Percentiles rank a stretch among this genome's conserved stretches.
Evolutionary conservation across 306 rosid species (phyloP).

Genomic region (Sicyos baderoa): DNA sequence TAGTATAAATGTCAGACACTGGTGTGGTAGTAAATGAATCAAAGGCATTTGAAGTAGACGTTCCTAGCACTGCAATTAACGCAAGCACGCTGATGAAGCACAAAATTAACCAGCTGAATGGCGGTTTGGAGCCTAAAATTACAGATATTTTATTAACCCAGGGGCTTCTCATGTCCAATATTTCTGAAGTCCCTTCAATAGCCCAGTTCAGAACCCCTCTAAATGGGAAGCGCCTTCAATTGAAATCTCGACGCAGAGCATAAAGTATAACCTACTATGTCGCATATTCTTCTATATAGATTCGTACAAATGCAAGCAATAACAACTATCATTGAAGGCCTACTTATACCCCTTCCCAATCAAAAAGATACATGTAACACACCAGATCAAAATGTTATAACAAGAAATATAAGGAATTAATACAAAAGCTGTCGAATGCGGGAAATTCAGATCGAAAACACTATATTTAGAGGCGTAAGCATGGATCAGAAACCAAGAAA

Average conservation of each 20-base stretch:
- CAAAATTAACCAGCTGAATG: slow-evolving; percentile 64
- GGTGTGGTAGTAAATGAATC: slow-evolving; percentile 34
- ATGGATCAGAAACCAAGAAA: slow-evolving; percentile 29
- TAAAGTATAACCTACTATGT: slow-evolving; percentile 39
- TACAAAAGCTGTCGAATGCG: slow-evolving; percentile 14
- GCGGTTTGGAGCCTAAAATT: slow-evolving; percentile 60
- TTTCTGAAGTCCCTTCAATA: slow-evolving; percentile 24
- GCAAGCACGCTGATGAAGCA: slow-evolving; percentile 60
- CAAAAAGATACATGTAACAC: slow-evolving; percentile 23
- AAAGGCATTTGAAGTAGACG: slow-evolving; percentile 54
- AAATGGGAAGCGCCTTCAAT: slow-evolving; percentile 27
- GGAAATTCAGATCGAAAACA: slow-evolving; percentile 20
- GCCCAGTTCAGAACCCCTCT: slow-evolving; percentile 32
- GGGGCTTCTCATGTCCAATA: slow-evolving; percentile 82
- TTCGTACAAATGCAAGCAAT: slow-evolving; percentile 30
- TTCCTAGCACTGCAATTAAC: slow-evolving; percentile 53
- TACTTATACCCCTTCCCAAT: slow-evolving; percentile 34
- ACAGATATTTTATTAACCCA: slow-evolving; percentile 66
- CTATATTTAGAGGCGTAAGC: slow-evolving; percentile 14
- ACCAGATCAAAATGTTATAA: slow-evolving; percentile 21
- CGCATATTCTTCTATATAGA: slow-evolving; percentile 29
- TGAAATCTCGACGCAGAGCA: slow-evolving; percentile 39
- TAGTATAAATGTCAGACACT: slow-evolving; percentile 52
- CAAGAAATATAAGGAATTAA: slow-evolving; percentile 11
- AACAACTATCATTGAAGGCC: slow-evolving; percentile 44